Evolutionary conservation across 2,329 filamentous ascomycete species (phyloP).

Genomic region (Alternaria brassicae): DNA sequence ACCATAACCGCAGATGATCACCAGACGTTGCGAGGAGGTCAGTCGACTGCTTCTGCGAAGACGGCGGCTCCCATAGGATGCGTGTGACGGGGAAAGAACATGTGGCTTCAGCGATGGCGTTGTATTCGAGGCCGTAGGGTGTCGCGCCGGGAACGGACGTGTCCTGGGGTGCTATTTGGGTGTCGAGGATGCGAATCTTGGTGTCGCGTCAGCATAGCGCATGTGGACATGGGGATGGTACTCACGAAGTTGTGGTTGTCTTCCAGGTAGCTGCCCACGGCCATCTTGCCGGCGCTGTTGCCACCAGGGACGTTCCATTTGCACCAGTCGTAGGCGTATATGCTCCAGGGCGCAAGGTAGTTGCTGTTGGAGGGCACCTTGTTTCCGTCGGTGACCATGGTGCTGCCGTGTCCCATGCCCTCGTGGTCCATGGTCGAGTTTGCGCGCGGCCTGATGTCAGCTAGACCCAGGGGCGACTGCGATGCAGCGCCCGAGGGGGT

Average conservation of each 20-base stretch:
- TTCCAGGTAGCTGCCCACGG: slow-evolving; percentile 94
- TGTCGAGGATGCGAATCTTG: slow-evolving; percentile 96
- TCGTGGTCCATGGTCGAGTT: slow-evolving; percentile 82
- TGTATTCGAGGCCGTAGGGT: slow-evolving; percentile 84
- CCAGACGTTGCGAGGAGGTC: slow-evolving; percentile 94
- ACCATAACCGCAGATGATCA: slow-evolving; percentile 93
- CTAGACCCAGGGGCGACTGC: slow-evolving; percentile 87
- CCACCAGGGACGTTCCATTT: slow-evolving; percentile 84
- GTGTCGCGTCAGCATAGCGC: slow-evolving; percentile 18
- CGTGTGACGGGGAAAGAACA: slow-evolving; percentile 97
- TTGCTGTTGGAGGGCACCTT: slow-evolving; percentile 80
- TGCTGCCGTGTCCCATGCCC: slow-evolving; percentile 62
- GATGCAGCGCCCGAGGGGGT: slow-evolving; percentile 67
- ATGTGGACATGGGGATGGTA: slow-evolving; percentile 6
- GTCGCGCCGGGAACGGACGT: slow-evolving; percentile 73
- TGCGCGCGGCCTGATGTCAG: slow-evolving; percentile 87
- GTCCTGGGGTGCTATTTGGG: slow-evolving; percentile 74
- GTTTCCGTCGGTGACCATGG: slow-evolving; percentile 70
- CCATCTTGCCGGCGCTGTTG: slow-evolving; percentile 85
- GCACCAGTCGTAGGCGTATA: slow-evolving; percentile 99
- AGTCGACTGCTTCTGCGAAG: slow-evolving; percentile 91
- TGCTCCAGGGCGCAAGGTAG: slow-evolving; percentile 91
- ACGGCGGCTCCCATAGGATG: slow-evolving; percentile 94
- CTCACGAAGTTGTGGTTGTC: slow-evolving; percentile 97
- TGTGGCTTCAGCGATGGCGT: slow-evolving; percentile 92